Conservation (phyloP, 2,329 filamentous ascomycete genomes). For the Mycosphaerella arachidis region DNA sequence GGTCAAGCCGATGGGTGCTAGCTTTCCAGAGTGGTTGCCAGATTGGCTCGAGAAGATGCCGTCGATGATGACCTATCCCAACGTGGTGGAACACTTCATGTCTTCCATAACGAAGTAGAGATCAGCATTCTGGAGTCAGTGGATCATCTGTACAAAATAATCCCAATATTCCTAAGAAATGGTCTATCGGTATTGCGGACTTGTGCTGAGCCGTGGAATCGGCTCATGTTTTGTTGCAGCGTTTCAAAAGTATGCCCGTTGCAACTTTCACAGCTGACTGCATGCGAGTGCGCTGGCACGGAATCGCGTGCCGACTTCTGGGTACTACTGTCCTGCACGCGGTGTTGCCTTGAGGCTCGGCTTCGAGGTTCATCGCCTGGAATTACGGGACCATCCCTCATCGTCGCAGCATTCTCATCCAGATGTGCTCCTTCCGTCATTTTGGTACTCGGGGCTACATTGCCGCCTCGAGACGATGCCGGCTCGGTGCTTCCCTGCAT, state of each 20-base stretch:
- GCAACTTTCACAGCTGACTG: background rate
- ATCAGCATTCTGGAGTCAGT: no score
- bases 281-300: background rate
- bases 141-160: no score
- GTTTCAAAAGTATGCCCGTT: no score
- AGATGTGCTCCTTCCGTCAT: background rate
- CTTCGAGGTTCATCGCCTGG: background rate
- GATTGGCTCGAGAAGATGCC: background rate
- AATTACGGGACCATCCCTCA: background rate
- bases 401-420: background rate
- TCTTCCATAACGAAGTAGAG: background rate
- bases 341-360: background rate
- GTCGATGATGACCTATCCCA: background rate
- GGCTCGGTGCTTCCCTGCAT: no score
- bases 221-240: no score
- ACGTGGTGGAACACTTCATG: background rate
- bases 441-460: no score
- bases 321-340: background rate
- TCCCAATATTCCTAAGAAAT: no score
- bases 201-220: no score
- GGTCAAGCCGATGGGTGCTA: constrained; percentile 2
- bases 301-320: background rate
- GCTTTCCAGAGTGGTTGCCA: background rate
- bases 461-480: no score
- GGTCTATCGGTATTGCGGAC: no score